Percentiles rank a stretch among this genome's conserved stretches.
These are phyloP conservation scores for Theileria annulata DNA, from an alignment of 169 alveolate genomes.

Conservation along the genomic window DNA sequence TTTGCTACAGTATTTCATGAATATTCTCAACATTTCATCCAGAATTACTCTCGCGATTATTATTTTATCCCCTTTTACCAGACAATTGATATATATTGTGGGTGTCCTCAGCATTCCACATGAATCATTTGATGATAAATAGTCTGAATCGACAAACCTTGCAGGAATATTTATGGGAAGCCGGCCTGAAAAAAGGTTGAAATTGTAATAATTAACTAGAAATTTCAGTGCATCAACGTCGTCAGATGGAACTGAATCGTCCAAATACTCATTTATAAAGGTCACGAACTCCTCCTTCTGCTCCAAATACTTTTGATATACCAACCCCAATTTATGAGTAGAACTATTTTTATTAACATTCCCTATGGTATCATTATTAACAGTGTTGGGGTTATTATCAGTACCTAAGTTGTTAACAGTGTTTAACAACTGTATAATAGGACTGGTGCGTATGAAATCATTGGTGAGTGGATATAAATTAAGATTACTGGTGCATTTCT, in stretches of 20 bases:
- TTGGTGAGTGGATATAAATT: conserved; percentile 55
- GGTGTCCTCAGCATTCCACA: conserved; percentile 22
- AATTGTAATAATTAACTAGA: conserved; percentile 61
- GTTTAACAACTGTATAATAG: conserved; percentile 20
- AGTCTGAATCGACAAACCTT: conserved; percentile 25
- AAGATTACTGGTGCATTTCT: conserved; percentile 30
- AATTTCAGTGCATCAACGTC: conserved; percentile 42
- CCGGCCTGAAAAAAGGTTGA: conserved; percentile 67
- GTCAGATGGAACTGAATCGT: conserved; percentile 50
- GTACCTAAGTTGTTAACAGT: not conserved
- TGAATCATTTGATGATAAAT: conserved; percentile 47
- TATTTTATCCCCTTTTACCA: conserved; percentile 19
- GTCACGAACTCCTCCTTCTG: conserved; percentile 38
- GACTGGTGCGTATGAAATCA: conserved; percentile 37
- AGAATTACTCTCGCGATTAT: conserved; percentile 41
- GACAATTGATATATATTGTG: conserved; percentile 19
- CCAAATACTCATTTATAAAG: conserved; percentile 59
- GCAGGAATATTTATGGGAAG: conserved; percentile 51
- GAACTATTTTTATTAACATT: not conserved
- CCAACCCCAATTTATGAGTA: not conserved
- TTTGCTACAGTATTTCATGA: conserved; percentile 26
- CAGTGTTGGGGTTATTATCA: not conserved
- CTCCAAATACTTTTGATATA: not conserved
- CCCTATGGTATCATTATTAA: not conserved
- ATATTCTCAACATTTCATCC: conserved; percentile 54